Base-by-base conservation (phyloP, 192 early-diverging fungal genomes). In the Backusella parvicylindrica region DNA sequence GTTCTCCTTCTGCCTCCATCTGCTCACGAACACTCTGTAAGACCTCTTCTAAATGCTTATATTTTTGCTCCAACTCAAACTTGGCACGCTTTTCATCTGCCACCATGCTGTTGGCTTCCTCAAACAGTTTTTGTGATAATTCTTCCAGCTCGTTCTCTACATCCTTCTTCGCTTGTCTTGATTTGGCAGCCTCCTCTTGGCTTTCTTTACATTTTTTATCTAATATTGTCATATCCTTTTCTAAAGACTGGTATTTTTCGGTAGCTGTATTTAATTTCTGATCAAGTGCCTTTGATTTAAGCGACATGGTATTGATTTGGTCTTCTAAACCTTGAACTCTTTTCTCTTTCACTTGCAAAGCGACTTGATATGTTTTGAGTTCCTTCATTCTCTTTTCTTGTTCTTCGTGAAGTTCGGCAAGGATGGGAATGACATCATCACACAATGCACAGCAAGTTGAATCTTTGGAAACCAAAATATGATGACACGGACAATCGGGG, bases 91-190 rank as follows among this genome's bases (percentile, higher is more conserved):
- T 92, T 76, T 96, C 95, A 23, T 83, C 81, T 0, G 94, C 93
- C 11, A 98, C 96, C 91, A 98, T 91, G 8, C 86, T 87, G 71
- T 99, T 97, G 1, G 98, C 98, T 79, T 98, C 95, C 73, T 97
- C 94, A 81, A 99, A 96, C 30, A 99, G 82, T 37, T 89, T 88
- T 40, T 90, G 89, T 26, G 94, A 96, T 32, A 99, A 83, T 40
- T 98, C 96, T 72, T 98, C 98, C 6, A 99, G 83, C 79, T 99
- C 98, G 9, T 89, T 89, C 80, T 98, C 94, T 9, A 99, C 88
- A 31, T 91, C 87, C 68, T 95, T 93, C 69, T 95, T 97, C 47
- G 92, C 91, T 72, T 92, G 89, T 68, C 96, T 92, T 60, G 97
- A 86, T 77, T 98, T 95, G 2, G 90, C 92, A 1, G 90, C 87